phyloP scores from a whole-genome alignment of 2,329 filamentous ascomycete genomes.

The Aspergillus fijiensis region DNA sequence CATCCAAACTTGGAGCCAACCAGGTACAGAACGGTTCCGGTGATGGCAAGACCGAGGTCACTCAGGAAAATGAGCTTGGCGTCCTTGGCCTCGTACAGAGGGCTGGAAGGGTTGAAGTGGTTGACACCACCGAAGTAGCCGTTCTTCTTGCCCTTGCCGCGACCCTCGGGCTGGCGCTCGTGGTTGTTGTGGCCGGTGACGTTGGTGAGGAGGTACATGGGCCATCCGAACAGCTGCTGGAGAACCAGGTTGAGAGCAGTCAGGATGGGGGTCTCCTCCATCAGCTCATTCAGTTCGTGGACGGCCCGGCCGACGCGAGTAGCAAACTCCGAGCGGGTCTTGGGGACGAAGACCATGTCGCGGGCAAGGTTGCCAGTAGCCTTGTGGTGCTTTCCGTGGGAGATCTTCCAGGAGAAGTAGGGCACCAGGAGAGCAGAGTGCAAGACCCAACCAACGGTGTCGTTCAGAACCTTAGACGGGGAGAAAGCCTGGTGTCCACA shows the following conservation, averaged over 20 bases:
- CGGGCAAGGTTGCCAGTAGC: slow-evolving; percentile 94
- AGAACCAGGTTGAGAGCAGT: slow-evolving; percentile 71
- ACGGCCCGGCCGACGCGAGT: slow-evolving; percentile 68
- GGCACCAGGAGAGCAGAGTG: slow-evolving; percentile 88
- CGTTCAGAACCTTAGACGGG: slow-evolving; percentile 84
- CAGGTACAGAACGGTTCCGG: slow-evolving; percentile 60
- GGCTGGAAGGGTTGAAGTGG: slow-evolving; percentile 88
- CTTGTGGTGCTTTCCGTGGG: slow-evolving; percentile 99
- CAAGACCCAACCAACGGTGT: slow-evolving; percentile 85
- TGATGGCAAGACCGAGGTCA: slow-evolving; percentile 75
- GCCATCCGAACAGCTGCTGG: slow-evolving; percentile 93
- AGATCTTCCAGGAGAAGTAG: slow-evolving; percentile 99
- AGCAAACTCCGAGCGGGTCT: slow-evolving; percentile 80
- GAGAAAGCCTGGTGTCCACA: slow-evolving; percentile 98
- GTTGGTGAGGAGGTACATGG: slow-evolving; percentile 85
- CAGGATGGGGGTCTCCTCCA: slow-evolving; percentile 88
- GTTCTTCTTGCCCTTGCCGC: slow-evolving; percentile 88
- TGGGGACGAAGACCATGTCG: slow-evolving; percentile 98
- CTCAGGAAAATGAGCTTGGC: slow-evolving; percentile 82
- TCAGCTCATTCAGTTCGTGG: slow-evolving; percentile 83
- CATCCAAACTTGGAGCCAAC: slow-evolving; percentile 78
- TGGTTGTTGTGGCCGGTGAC: slow-evolving; percentile 97
- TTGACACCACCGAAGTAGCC: slow-evolving; percentile 79
- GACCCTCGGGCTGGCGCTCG: slow-evolving; percentile 85
- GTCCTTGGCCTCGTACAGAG: slow-evolving; percentile 88